Evolutionary conservation across 805 yeast species (phyloP).

Genomic region (Maudiozyma bulderi): DNA sequence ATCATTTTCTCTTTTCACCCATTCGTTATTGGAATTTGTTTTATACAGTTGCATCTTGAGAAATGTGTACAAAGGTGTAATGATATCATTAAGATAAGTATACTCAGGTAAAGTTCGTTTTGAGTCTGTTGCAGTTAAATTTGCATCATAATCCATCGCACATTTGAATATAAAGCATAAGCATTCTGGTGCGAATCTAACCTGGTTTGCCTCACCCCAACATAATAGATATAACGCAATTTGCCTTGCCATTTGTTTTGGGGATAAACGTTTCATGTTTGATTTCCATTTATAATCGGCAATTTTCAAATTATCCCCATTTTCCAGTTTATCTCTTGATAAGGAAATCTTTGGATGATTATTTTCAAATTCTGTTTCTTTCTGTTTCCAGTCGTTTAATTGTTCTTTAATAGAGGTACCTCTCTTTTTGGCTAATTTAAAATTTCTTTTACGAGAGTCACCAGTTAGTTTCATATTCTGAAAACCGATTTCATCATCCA

Average conservation of each 20-base stretch:
- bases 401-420: slow-evolving; percentile 30
- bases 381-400: slow-evolving; percentile 34
- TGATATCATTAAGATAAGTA: slow-evolving; percentile 53
- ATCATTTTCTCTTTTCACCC: slow-evolving; percentile 58
- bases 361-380: slow-evolving; percentile 40
- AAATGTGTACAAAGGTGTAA: slow-evolving; percentile 65
- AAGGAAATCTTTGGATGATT: slow-evolving; percentile 46
- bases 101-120: slow-evolving; percentile 30
- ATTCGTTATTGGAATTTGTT: slow-evolving; percentile 38
- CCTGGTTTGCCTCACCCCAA: slow-evolving; percentile 88
- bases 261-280: slow-evolving; percentile 46
- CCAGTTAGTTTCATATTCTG: slow-evolving; percentile 45
- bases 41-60: slow-evolving; percentile 59
- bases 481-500: slow-evolving; percentile 60
- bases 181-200: slow-evolving; percentile 85
- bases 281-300: slow-evolving; percentile 77
- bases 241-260: slow-evolving; percentile 56
- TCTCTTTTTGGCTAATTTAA: slow-evolving; percentile 35
- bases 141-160: slow-evolving; percentile 61
- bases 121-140: slow-evolving; percentile 24
- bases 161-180: slow-evolving; percentile 77
- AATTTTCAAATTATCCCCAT: slow-evolving; percentile 56
- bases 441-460: slow-evolving; percentile 34
- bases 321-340: slow-evolving; percentile 56
- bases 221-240: slow-evolving; percentile 59